Evolutionary conservation across 2,329 filamentous ascomycete species (phyloP), one percentile per base, ranked within the genome.

Genomic region (Kalaharituber pfeilii): DNA sequence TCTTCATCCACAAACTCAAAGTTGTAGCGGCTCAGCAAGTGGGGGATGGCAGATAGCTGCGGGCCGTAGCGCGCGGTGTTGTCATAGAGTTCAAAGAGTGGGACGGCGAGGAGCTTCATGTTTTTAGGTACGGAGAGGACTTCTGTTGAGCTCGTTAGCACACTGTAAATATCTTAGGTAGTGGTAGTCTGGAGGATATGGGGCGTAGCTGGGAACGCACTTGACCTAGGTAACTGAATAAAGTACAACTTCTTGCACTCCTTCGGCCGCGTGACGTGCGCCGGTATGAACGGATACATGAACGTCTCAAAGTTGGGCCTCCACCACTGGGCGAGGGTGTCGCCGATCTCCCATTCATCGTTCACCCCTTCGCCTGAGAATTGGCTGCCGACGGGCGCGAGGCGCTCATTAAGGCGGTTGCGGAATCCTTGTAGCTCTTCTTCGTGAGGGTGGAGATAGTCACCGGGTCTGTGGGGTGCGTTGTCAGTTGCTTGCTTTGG

Each of bases 241-340:
- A 96, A 87, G 70, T 96, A 98, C 42, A 96, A 76, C 75, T 98
- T 98, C 75, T 98, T 98, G 73, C 89, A 94, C 73, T 98, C 91
- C 73, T 98, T 98, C 6, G 91, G 91, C 52, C 91, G 76, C 18
- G 89, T 95, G 59, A 95, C 86, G 71, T 98, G 91, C 18, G 88
- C 86, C 6, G 91, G 91, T 55, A 96, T 82, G 69, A 95, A 98
- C 0, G 91, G 91, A 68, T 98, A 98, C 87, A 98, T 95, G 75
- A 96, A 96, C 1, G 91, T 96, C 74, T 98, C 91, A 67, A 96
- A 95, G 73, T 96, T 98, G 53, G 91, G 91, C 55, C 91, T 77
- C 87, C 89, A 98, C 91, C 91, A 98, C 71, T 95, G 88, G 53
- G 91, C 89, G 54, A 98, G 75, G 50, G 88, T 94, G 68, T 96